Base-by-base conservation (phyloP, 2,329 filamentous ascomycete species). In the Cylindrodendrum hubeiense region DNA sequence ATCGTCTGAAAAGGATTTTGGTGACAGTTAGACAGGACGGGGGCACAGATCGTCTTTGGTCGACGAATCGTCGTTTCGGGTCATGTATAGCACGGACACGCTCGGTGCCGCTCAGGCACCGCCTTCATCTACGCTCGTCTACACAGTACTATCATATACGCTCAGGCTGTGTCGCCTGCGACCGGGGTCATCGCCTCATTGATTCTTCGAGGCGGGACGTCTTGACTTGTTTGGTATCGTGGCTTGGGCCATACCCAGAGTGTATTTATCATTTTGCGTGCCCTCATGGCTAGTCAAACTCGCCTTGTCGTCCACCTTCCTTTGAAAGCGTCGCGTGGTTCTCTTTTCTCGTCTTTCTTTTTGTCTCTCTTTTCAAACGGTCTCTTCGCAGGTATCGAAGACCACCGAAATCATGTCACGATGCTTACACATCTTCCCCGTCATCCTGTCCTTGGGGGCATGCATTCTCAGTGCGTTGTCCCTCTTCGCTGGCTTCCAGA, bases 381-480 rank as follows among this genome's bases (percentile, higher is more conserved):
- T 46, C n/a, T 22, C 51, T 56, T 46, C 53, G 53, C 53, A 46
- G 53, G 53, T 28, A 34, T 46, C 30, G 39, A 55, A 59, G 37
- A 50, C 21, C 26, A 34, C 28, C 30, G 53, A 21, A 56, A 56
- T 47, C 41, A 56, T 56, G 53, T 56, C 53, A 19, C 53, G 39
- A 41, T 56, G 53, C 43, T 41, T 56, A 12, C 53, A 56, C 30
- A 15, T 56, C 53, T 44, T 56, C 33, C 53, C 53, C 28, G 44
- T 56, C 44, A 24, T 56, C 15, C 53, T 56, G 26, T 56, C 53
- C 17, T 41, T 56, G 39, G 53, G 39, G 53, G 39, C 53, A 56
- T 56, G 53, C 19, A 21, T 56, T 12, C 19, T 56, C 17, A 46
- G 53, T 19, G 43, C 37, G 10, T 6, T 56, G 15, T 56, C 53